Percentiles rank a stretch among this genome's conserved stretches.
phyloP scores from a whole-genome alignment of 2,329 filamentous ascomycete genomes.

The Paraconiothyrium brasiliense region DNA sequence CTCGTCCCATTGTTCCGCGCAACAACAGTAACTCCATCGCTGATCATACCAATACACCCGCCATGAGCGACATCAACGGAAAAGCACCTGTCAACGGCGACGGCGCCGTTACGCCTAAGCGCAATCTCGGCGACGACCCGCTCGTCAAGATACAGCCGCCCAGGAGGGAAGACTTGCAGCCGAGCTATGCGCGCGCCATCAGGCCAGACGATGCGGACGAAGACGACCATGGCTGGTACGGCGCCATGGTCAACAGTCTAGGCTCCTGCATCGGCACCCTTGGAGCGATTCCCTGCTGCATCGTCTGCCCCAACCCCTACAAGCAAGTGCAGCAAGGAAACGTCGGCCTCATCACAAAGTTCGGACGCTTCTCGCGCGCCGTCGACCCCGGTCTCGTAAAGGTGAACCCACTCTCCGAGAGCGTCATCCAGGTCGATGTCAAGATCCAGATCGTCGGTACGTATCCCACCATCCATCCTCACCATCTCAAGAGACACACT shows the following conservation, averaged over 20 bases:
- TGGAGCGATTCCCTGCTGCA: constrained; percentile 90
- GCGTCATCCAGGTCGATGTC: constrained; percentile 90
- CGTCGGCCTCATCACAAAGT: constrained; percentile 94
- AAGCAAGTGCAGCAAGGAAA: constrained; percentile 92
- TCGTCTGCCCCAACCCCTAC: constrained; percentile 94
- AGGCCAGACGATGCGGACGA: constrained; percentile 71
- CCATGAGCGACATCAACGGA: constrained; percentile 46
- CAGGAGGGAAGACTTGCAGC: constrained; percentile 83
- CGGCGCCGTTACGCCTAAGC: constrained; percentile 16
- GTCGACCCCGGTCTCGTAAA: constrained; percentile 97
- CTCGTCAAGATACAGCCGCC: constrained; percentile 77
- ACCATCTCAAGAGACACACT: too few species aligned
- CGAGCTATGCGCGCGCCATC: constrained; percentile 76
- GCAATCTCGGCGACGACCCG: constrained; percentile 35
- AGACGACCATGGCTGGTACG: constrained; percentile 86
- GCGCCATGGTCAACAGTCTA: constrained; percentile 81
- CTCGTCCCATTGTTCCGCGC: constrained; percentile 31
- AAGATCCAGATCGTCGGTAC: constrained; percentile 93
- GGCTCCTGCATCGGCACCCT: constrained; percentile 78
- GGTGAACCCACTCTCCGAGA: constrained; percentile 94
- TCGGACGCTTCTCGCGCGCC: constrained; percentile 92
- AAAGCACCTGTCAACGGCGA: constrained; percentile 47
- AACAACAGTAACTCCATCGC: constrained; percentile 11
- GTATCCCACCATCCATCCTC: constrained; percentile 28
- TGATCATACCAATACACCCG: constrained; percentile 17